A percentile compares a stretch with the other conserved stretches of the same genome.
Conservation (phyloP, 108 stramenopile species). For the Cyclostephanos invisitatus region DNA sequence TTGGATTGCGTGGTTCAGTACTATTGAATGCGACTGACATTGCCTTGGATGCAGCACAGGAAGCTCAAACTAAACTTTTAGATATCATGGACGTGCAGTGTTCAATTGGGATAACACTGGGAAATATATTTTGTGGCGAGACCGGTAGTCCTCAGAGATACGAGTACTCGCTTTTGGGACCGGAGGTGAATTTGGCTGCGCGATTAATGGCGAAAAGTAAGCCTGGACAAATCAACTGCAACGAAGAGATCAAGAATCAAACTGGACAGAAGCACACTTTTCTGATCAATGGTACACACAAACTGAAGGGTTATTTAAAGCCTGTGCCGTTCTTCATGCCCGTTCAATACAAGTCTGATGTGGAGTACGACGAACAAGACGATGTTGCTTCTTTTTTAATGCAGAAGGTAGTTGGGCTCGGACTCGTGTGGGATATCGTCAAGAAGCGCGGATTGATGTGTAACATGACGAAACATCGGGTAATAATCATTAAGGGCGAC, state of each 20-base stretch:
- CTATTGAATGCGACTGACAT: conserved; percentile 24
- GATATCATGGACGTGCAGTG: conserved; percentile 28
- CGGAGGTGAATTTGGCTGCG: conserved; percentile 47
- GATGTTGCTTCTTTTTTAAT: conserved; percentile 15
- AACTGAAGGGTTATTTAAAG: conserved; percentile 25
- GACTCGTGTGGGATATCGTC: conserved; percentile 2
- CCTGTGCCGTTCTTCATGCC: conserved; percentile 26
- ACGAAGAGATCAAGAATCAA: conserved; percentile 26
- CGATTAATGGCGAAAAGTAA: conserved; percentile 48
- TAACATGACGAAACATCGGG: conserved; percentile 7
- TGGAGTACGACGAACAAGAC: neutral
- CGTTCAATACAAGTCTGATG: conserved; percentile 5
- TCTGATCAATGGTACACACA: conserved; percentile 11
- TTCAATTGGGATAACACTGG: conserved; percentile 45
- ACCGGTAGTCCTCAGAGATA: conserved; percentile 34
- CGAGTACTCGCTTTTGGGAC: conserved; percentile 48
- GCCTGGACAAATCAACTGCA: conserved; percentile 23
- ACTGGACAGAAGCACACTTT: conserved; percentile 7
- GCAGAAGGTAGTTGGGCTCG: conserved; percentile 19
- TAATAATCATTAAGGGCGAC: conserved; percentile 10
- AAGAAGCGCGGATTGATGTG: neutral
- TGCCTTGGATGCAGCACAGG: conserved; percentile 24
- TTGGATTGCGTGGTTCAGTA: conserved; percentile 26
- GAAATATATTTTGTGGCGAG: conserved; percentile 47
- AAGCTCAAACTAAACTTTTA: conserved; percentile 23